Evolutionary conservation across 2,329 filamentous ascomycete species (phyloP), one percentile per base, ranked within the genome.

Genomic region (Phyllosticta citriasiana): DNA sequence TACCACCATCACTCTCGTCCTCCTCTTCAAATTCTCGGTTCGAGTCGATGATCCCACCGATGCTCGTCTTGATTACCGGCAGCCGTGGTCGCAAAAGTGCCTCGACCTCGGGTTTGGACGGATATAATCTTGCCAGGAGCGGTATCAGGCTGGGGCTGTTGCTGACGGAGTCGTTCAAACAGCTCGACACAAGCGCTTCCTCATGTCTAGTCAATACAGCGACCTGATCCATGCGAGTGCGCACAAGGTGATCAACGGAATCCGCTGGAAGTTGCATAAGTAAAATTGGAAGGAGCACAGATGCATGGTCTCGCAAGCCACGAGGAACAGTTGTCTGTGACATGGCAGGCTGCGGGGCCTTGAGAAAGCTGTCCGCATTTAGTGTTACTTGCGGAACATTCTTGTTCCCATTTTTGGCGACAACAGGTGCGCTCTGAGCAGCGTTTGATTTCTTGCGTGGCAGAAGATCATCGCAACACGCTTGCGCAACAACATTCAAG

Each of bases 191-290:
- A 82, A 97, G 89, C 52, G 88, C 87, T 33, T 86, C 79, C 69
- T 85, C 86, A 71, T 87, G 81, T 63, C 81, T 80, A 4, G 80
- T 82, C 24, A 96, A 76, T 61, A 96, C 87, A 22, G 90, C 88
- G 2, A 89, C 89, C 65, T 89, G 88, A 69, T 97, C 91, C 64
- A 96, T 80, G 56, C 90, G 84, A 10, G 86, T 83, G 58, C 93
- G 86, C 22, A 90, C 71, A 1, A 88, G 83, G 8, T 87, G 83
- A n/a, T 88, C 82, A 47, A 96, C 75, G 69, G 84, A 80, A 57
- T 84, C 79, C 61, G 88, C 83, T 1, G 87, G 85, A 2, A 94
- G 74, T 62, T 80, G 79, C 19, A 80, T 80, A 22, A 95, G 78
- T 1, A 89, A 73, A 4, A 78, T 67, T 4, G 84, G 78, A 12